Base-by-base conservation (phyloP, 352 stramenopile species). In the Pythium brachiatum region DNA sequence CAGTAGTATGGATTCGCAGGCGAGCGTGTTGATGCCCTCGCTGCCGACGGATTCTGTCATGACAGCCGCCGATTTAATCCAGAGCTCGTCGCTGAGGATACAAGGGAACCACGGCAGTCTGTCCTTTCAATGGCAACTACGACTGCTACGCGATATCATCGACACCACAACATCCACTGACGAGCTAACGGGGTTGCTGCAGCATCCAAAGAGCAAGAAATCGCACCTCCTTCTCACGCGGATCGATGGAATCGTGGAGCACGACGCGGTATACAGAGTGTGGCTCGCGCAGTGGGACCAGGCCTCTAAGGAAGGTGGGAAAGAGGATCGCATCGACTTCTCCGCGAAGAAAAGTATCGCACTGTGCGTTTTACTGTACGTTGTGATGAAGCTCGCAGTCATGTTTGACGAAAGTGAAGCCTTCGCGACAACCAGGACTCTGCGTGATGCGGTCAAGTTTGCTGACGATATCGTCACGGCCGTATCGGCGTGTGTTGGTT, bases 131-230 rank as follows among this genome's bases (percentile, higher is more conserved):
- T 85, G 74, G 77, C 77, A 90, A 50, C 53, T 90, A 6, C 62
- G 66, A 1, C 52, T 90, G 25, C 29, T 90, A 23, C 58, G 62
- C 38, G 67, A 70, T 8, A 34, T 88, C 21, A 12, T 88, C 16
- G 56, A 39, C n/a, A 48, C 32, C 26, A 25, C 69, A 1, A 25
- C 55, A 7, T 64, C 64, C 23, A 18, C 47, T 9, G 60, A 70
- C 20, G 64, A 81, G 51, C 44, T 87, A 11, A 29, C 55, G 3
- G 27, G 50, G 4, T 46, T 83, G 32, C 44, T 88, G 16, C 57
- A 80, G 47, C 78, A 89, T 21, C 64, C 74, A 2, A 90, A 89
- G 52, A 82, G 69, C 44, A 78, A 76, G 53, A 18, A 83, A 4
- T 69, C 68, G 11, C 50, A 70, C 6, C 48, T 57, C 8, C 27